Evolutionary conservation across 495 filamentous ascomycete species (phyloP).

Genomic region (Melanomma pulvis-pyrius): DNA sequence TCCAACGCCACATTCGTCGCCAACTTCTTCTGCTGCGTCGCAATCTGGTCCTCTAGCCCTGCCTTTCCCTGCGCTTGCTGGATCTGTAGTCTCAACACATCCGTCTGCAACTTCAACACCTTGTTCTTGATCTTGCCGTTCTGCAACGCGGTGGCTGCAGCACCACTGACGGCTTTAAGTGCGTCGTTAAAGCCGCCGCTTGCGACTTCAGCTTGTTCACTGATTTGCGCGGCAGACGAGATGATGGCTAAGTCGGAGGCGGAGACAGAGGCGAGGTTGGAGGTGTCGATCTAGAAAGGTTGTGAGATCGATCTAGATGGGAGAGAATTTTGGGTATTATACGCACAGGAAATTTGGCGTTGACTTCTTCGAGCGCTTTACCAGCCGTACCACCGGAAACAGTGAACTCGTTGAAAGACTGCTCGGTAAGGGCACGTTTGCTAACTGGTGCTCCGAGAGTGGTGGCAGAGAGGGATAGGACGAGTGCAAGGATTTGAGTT

Average conservation of each 20-base stretch:
- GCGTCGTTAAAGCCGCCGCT: neutral
- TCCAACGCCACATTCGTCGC: neutral
- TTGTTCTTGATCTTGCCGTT: neutral
- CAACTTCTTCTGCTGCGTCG: neutral
- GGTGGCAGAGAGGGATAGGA: neutral
- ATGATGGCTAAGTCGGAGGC: neutral
- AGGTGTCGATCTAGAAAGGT: neutral
- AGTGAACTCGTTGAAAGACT: neutral
- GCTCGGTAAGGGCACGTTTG: neutral
- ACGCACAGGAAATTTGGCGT: neutral
- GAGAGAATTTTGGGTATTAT: too few relatives aligned
- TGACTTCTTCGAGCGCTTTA: neutral
- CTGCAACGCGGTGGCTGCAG: neutral
- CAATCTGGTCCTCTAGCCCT: neutral
- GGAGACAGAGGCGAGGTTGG: neutral
- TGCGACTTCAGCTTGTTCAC: neutral
- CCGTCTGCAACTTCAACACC: neutral
- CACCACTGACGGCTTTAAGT: neutral
- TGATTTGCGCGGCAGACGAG: neutral
- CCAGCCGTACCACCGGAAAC: neutral
- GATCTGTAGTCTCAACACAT: neutral
- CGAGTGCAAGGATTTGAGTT: neutral
- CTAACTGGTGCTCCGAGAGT: neutral
- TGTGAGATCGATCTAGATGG: neutral
- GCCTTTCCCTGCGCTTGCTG: neutral